Conservation (phyloP, 371 early-diverging fungal genomes). For the Mortierella sp. region DNA sequence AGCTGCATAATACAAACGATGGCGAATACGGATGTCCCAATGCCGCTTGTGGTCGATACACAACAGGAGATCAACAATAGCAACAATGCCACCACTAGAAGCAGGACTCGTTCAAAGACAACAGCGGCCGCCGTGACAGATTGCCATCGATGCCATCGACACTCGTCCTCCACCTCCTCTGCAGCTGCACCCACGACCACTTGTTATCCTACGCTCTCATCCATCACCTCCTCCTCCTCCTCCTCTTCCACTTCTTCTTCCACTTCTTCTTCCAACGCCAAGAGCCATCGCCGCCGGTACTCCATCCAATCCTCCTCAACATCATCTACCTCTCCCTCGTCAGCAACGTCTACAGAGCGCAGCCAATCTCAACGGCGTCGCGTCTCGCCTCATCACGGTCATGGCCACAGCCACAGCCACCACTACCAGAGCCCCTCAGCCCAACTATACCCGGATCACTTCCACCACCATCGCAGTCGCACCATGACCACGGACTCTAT, state of each 20-base stretch:
- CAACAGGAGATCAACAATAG: constrained; percentile 7
- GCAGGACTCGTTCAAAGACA: constrained; percentile 12
- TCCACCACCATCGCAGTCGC: constrained; percentile 4
- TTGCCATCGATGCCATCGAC: constrained; percentile 15
- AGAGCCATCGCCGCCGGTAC: constrained; percentile 27
- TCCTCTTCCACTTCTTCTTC: constrained; percentile 3
- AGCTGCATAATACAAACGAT: not conserved
- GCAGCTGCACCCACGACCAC: not conserved
- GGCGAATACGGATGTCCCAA: constrained; percentile 12
- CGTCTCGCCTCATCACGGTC: not conserved
- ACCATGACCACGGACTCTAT: constrained; percentile 16
- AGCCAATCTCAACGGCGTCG: not conserved
- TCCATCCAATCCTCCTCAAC: constrained; percentile 27
- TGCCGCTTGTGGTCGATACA: constrained; percentile 6
- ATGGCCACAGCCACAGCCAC: not conserved
- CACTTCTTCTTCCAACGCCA: not conserved
- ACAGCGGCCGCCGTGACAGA: not conserved
- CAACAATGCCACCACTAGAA: not conserved
- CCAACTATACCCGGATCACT: not conserved
- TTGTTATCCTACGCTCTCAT: not conserved
- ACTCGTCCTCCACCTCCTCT: constrained; percentile 15
- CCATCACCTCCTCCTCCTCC: constrained; percentile 5
- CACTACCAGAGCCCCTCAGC: not conserved
- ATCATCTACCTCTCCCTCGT: not conserved
- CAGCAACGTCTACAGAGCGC: not conserved